A percentile compares a stretch with the other conserved stretches of the same genome.
Evolutionary conservation across 176 grass and related monocot genomes (phyloP).

Genomic region (Pharus latifolius): DNA sequence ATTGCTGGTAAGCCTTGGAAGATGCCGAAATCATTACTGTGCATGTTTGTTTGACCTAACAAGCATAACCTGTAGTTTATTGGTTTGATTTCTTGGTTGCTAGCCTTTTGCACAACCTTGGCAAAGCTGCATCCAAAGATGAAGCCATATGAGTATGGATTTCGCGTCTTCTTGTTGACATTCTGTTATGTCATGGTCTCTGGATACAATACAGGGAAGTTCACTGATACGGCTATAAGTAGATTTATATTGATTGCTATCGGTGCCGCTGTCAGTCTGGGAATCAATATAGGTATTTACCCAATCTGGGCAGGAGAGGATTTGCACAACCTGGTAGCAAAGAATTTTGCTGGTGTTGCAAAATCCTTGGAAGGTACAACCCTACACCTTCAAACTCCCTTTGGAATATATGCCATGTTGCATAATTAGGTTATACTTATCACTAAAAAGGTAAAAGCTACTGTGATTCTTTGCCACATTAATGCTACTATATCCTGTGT

Average conservation of each 20-base stretch:
- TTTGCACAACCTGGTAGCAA: constrained; percentile 81
- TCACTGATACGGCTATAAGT: constrained; percentile 55
- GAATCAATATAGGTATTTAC: constrained; percentile 87
- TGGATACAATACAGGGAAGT: constrained; percentile 67
- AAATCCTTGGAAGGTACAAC: constrained; percentile 92
- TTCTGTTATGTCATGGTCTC: constrained; percentile 88
- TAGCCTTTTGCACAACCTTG: constrained; percentile 64
- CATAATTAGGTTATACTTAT: neutral
- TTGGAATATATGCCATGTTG: neutral
- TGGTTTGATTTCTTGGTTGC: constrained; percentile 2
- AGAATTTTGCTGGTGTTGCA: constrained; percentile 77
- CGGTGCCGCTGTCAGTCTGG: constrained; percentile 70
- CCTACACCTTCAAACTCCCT: neutral
- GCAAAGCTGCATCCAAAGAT: constrained; percentile 71
- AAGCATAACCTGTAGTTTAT: neutral
- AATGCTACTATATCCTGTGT: neutral
- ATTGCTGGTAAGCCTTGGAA: constrained; percentile 42
- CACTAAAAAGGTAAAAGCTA: neutral
- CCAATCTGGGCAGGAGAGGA: constrained; percentile 95
- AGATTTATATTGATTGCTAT: constrained; percentile 82
- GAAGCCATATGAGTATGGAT: constrained; percentile 95
- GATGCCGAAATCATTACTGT: neutral
- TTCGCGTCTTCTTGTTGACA: constrained; percentile 86
- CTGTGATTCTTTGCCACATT: neutral
- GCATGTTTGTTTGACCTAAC: neutral